Evolutionary conservation across 495 filamentous ascomycete species (phyloP).

Genomic region (Xylaria acuta): DNA sequence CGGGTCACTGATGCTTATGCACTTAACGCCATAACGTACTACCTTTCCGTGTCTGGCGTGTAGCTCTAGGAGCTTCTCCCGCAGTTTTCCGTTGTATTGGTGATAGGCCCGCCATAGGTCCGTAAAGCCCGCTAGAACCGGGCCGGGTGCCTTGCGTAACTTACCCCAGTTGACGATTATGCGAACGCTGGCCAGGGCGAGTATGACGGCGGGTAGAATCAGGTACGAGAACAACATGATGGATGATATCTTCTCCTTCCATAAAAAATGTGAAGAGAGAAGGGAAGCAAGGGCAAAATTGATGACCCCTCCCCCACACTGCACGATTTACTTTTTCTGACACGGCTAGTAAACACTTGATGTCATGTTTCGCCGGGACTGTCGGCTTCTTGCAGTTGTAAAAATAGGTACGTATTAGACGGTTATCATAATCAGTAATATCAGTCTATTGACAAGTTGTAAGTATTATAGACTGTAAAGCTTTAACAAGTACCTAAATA

Average conservation of each 20-base stretch:
- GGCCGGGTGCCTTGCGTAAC: conserved; percentile 37
- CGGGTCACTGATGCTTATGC: conserved; percentile 39
- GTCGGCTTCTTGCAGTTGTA: neutral
- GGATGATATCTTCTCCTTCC: neutral
- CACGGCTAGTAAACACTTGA: too few relatives aligned
- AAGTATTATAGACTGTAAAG: neutral
- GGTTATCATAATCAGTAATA: neutral
- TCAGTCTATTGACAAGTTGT: neutral
- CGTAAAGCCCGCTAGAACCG: conserved; percentile 34
- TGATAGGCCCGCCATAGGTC: conserved; percentile 41
- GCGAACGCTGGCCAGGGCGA: conserved; percentile 19
- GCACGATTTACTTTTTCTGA: too few relatives aligned
- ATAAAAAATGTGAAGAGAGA: neutral
- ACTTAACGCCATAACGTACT: conserved; percentile 39
- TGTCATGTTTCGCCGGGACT: neutral
- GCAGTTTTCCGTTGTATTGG: conserved; percentile 32
- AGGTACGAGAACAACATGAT: conserved; percentile 3
- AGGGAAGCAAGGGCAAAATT: neutral
- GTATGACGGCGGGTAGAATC: neutral
- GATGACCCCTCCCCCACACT: neutral
- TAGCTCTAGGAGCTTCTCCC: conserved; percentile 32
- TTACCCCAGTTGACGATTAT: conserved; percentile 31
- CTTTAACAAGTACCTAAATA: neutral
- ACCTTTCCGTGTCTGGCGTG: conserved; percentile 36
- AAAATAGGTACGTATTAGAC: neutral